These are phyloP conservation scores for Phytophthora hibernalis DNA, from an alignment of 352 stramenopile species.

Conservation along the genomic window DNA sequence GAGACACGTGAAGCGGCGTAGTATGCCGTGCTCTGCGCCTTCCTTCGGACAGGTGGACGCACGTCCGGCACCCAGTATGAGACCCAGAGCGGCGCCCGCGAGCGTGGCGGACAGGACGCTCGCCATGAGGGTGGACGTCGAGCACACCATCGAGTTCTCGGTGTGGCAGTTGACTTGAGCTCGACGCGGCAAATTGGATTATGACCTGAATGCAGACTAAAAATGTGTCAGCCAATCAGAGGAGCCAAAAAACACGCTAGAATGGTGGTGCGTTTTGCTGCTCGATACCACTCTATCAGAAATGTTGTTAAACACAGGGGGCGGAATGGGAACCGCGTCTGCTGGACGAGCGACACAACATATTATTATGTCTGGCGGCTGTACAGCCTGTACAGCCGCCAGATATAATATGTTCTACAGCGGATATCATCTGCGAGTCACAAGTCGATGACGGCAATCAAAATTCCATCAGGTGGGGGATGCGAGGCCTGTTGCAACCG, in stretches of 20 bases:
- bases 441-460: neutral
- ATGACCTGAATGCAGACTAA: conserved; percentile 12
- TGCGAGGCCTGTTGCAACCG: neutral
- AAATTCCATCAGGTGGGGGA: neutral
- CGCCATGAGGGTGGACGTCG: conserved; percentile 50
- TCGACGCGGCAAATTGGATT: conserved; percentile 28
- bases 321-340: neutral
- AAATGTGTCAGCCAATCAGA: conserved; percentile 14
- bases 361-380: too few species aligned
- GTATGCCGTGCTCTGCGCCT: conserved; percentile 26
- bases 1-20: conserved; percentile 48
- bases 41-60: conserved; percentile 26
- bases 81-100: conserved; percentile 49
- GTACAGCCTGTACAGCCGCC: too few species aligned
- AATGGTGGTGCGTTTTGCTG: conserved; percentile 14
- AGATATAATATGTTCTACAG: too few species aligned
- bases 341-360: too few species aligned
- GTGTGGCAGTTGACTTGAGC: conserved; percentile 15
- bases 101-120: conserved; percentile 54
- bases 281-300: conserved; percentile 2
- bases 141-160: conserved; percentile 49
- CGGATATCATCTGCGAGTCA: too few species aligned
- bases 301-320: neutral
- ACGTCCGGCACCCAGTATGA: conserved; percentile 30
- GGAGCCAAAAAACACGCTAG: conserved; percentile 15